Conservation (phyloP, 2,329 filamentous ascomycete species). For the Fusarium humuli region DNA sequence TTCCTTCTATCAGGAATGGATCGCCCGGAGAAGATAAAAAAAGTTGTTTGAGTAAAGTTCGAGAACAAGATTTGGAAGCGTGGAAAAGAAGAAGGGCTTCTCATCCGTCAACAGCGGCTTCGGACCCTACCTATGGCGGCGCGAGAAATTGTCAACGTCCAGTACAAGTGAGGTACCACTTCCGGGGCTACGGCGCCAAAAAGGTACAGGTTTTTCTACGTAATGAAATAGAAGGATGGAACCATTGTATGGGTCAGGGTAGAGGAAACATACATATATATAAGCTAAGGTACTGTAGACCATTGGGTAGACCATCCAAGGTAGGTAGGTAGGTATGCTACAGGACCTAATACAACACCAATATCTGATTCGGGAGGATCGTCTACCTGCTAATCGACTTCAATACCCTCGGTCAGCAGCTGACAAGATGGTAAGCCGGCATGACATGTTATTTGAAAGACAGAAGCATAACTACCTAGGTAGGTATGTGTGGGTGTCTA, state of each 20-base stretch:
- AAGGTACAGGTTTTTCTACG: constrained; percentile 16
- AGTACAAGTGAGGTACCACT: constrained; percentile 22
- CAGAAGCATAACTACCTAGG: neutral
- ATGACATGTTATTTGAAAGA: neutral
- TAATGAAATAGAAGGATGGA: constrained; percentile 8
- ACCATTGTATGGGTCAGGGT: constrained; percentile 12
- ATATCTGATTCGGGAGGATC: constrained; percentile 14
- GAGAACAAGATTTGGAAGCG: constrained; percentile 23
- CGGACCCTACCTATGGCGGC: constrained; percentile 45
- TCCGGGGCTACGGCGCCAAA: constrained; percentile 16
- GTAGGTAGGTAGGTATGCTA: neutral
- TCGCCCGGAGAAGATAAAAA: constrained; percentile 8
- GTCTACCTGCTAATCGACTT: neutral
- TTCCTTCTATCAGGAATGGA: constrained; percentile 24
- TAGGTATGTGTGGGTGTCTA: constrained; percentile 6
- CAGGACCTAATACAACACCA: neutral
- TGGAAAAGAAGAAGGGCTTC: constrained; percentile 40
- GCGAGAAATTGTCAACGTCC: constrained; percentile 46
- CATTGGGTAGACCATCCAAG: neutral
- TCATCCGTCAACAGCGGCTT: constrained; percentile 43
- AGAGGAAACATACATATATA: neutral
- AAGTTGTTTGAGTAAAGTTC: constrained; percentile 16
- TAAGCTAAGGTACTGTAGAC: neutral
- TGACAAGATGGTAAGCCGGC: constrained; percentile 9
- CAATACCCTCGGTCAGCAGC: constrained; percentile 12